Conservation (phyloP, 2,329 filamentous ascomycete genomes). For the Atkinsonella hypoxylon region DNA sequence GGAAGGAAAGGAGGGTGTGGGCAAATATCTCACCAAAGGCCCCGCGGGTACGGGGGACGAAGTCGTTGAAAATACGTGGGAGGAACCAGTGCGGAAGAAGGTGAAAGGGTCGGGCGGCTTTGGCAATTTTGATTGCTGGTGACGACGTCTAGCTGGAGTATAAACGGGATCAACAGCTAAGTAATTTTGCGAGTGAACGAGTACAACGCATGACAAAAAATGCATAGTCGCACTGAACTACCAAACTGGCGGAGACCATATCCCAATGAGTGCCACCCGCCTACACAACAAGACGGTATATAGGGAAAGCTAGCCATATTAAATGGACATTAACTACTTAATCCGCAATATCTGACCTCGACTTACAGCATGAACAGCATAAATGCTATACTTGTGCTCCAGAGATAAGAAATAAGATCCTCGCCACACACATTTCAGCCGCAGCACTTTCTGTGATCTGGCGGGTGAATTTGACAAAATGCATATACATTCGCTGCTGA, state of each 20-base stretch:
- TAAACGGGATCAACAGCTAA: too few species aligned
- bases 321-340: too few species aligned
- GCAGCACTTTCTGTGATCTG: not conserved
- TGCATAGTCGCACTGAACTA: too few species aligned
- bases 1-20: constrained; percentile 38
- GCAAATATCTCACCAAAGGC: constrained; percentile 70
- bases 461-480: not conserved
- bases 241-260: too few species aligned
- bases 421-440: too few species aligned
- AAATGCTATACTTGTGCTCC: too few species aligned
- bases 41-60: constrained; percentile 36
- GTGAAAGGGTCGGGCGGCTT: constrained; percentile 58
- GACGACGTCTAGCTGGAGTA: constrained; percentile 12
- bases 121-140: constrained; percentile 94
- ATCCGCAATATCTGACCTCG: too few species aligned
- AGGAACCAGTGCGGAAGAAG: constrained; percentile 73
- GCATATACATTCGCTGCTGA: not conserved
- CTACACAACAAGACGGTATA: too few species aligned
- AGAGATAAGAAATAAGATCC: too few species aligned
- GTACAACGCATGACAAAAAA: not conserved
- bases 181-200: not conserved
- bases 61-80: constrained; percentile 34
- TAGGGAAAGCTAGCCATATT: too few species aligned
- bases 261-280: too few species aligned
- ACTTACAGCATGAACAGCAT: too few species aligned